Evolutionary conservation across 2,329 filamentous ascomycete genomes (phyloP).

Genomic region (Teratosphaeria destructans): DNA sequence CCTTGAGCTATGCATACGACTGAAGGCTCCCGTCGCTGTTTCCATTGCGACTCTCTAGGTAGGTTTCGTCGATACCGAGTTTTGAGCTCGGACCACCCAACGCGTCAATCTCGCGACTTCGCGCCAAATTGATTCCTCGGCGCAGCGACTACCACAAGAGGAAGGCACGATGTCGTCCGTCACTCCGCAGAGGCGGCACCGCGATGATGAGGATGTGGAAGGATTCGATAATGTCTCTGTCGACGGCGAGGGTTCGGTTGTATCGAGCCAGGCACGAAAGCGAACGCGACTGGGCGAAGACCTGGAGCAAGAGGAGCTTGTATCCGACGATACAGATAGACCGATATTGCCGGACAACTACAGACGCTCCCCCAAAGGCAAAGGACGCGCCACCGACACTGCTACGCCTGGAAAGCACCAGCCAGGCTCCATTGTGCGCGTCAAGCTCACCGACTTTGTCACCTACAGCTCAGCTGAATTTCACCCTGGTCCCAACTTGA

Average conservation of each 20-base stretch:
- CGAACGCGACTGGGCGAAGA: slow-evolving; percentile 6
- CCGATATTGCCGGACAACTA: slow-evolving; percentile 26
- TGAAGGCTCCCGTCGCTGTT: too few species aligned
- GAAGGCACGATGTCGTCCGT: slow-evolving; percentile 4
- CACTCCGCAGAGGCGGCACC: slow-evolving; percentile 9
- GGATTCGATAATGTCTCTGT: slow-evolving; percentile 4
- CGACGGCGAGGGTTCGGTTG: slow-evolving; percentile 2
- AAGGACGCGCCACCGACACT: slow-evolving; percentile 6
- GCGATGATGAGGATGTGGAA: slow-evolving; percentile 6
- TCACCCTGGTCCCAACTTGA: slow-evolving; percentile 79
- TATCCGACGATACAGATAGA: not conserved
- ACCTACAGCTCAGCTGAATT: slow-evolving; percentile 92
- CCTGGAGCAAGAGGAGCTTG: not conserved
- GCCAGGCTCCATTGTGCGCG: slow-evolving; percentile 78
- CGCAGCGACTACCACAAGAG: not conserved
- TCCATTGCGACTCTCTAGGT: not conserved
- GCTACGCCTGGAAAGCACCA: slow-evolving; percentile 31
- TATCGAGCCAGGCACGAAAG: slow-evolving; percentile 7
- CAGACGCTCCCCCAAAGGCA: slow-evolving; percentile 19
- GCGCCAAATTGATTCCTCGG: not conserved
- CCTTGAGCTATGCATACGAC: too few species aligned
- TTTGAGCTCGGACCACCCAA: not conserved
- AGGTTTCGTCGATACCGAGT: not conserved
- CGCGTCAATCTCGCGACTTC: not conserved
- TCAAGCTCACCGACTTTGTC: slow-evolving; percentile 80